Evolutionary conservation across 306 rosid species (phyloP), one percentile per base, ranked within the genome.

Genomic region (Argentina anserina): DNA sequence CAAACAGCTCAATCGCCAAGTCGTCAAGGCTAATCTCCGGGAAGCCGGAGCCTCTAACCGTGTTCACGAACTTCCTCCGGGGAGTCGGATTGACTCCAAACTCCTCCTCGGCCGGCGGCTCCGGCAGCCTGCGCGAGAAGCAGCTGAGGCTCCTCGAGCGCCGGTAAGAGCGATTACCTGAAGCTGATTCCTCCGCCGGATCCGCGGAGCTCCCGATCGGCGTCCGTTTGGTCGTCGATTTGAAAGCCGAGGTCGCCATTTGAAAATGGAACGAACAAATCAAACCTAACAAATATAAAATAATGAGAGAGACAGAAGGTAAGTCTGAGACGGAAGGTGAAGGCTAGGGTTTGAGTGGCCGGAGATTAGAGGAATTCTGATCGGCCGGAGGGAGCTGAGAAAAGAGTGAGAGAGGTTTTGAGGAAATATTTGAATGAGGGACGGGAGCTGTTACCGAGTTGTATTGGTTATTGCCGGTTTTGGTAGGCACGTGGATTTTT

Each of bases 21-120:
- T 95, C 99, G 25, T 95, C 97, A 65, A 91, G 99, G 76, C 97
- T 95, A 80, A 95, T 90, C 81, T 95, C 99, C 62, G 97, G 93
- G 79, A 92, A 88, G 0, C 87, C 97, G 0, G 97, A 90, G 82
- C 97, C 99, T 31, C 97, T 84, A 17, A 84, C 82, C 15, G 92
- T 95, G 88, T 91, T 95, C 43, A 95, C 99, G 58, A 91, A 95
- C 77, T 62, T 86, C 25, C 93, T 90, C 65, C 72, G 80, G 2
- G 89, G 89, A 9, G 84, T 71, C 5, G 82, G 76, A 50, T 34
- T 75, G 61, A 72, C 82, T 18, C 65, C 78, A 18, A 69, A 78
- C n/a, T 37, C 77, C 31, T 37, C 77, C 31, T 87, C 90, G 2
- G 9, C 36, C 45, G 56, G 45, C 39, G 79, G 62, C 9, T 86